Evolutionary conservation across 1,284 basidiomycete genomes (phyloP), one percentile per base, ranked within the genome.

Genomic region (Ganoderma sinense): DNA sequence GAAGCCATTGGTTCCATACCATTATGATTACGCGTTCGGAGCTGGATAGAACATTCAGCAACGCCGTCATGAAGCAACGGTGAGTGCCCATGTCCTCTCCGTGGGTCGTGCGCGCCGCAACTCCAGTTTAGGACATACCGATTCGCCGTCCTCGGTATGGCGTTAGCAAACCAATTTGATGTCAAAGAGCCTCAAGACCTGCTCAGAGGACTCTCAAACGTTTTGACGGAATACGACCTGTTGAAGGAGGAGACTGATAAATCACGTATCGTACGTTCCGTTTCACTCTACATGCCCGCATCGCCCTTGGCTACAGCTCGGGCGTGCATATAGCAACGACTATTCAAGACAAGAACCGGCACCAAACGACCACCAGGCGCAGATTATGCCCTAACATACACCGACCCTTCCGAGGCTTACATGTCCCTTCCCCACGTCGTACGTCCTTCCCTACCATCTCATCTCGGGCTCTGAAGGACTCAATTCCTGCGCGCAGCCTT

Each of bases 1-100:
- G 89, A 69, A 91, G 89, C 74, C 92, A 95, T 79, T 96, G 94
- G 94, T 95, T 96, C 77, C 93, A 95, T 77, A 96, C 95, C 4
- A 91, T 96, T 72, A 85, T 93, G 76, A 88, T 96, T 73, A 89
- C 91, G 58, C 87, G 88, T 64, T 77, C 83, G 20, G 94, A 95
- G 65, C 86, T 96, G 13, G 91, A 94, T 69, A 87, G 85, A 56
- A 87, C 87, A 60, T 95, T 95, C 78, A 89, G 86, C 75, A 94
- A 94, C 75, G 79, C 76, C 29, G 88, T 86, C 29, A 95, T 95
- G 91, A 90, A 88, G 83, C 92, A 90, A 80, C 87, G 93, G 94
- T 94, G 73, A 66, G 88, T 79, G 31, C 18, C 20, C 11, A 23
- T 10, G 43, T 33, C 20, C 43, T 53, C 20, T 23, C 40, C 62